These are phyloP conservation scores for Mesotaenium endlicherianum DNA, from an alignment of 139 green algal species.

Conservation along the genomic window DNA sequence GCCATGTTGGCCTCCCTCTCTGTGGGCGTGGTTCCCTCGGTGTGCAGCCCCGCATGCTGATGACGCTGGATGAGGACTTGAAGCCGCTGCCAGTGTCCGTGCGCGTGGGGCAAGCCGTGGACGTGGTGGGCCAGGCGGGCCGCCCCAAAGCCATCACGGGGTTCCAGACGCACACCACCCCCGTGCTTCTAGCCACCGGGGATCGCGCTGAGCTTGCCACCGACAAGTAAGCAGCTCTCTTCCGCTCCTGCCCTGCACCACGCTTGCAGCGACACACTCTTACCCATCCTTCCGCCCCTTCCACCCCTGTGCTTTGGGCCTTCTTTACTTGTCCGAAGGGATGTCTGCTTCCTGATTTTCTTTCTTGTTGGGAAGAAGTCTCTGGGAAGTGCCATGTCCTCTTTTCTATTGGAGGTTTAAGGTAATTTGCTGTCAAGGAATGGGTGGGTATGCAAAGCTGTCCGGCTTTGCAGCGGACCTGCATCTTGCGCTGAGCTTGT, in stretches of 20 bases:
- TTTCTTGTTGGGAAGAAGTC: not conserved
- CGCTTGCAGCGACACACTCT: not conserved
- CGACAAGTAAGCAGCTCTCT: conserved; percentile 74
- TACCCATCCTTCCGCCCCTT: not conserved
- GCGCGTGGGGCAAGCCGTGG: conserved; percentile 91
- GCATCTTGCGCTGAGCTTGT: no score
- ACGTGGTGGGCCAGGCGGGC: conserved; percentile 95
- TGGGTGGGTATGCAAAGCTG: no score
- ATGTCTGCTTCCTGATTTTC: not conserved
- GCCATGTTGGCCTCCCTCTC: not conserved
- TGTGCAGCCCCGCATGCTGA: conserved; percentile 86
- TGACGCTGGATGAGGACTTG: conserved; percentile 88
- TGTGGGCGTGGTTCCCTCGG: not conserved
- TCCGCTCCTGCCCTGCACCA: no score
- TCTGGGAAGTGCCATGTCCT: not conserved
- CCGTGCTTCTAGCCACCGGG: conserved; percentile 85
- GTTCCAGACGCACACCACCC: conserved; percentile 95
- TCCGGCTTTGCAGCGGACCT: no score
- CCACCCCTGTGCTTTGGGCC: not conserved
- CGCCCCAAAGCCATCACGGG: conserved; percentile 96
- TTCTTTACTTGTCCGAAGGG: not conserved
- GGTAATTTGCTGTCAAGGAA: no score
- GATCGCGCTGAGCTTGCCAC: conserved; percentile 94
- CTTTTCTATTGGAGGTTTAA: no score
- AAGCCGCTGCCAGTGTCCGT: conserved; percentile 81